Evolutionary conservation across 306 rosid genomes (phyloP).

Genomic region (Vachellia collinsii): DNA sequence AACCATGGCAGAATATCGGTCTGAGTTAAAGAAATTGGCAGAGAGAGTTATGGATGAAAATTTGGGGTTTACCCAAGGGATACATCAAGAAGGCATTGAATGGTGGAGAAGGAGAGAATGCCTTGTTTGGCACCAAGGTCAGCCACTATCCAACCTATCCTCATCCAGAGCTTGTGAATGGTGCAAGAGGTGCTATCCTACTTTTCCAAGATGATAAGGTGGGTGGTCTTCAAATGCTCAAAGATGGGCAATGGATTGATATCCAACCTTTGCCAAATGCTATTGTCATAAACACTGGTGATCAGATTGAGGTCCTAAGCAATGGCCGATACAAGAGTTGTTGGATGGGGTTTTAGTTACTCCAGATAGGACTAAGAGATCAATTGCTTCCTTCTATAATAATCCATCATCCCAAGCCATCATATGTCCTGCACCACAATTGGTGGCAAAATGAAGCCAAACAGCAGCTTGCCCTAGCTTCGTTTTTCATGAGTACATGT

Average conservation of each 20-base stretch:
- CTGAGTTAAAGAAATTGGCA: slow-evolving; percentile 71
- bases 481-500: slow-evolving; percentile 87
- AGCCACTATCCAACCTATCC: slow-evolving; percentile 98
- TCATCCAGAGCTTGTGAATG: slow-evolving; percentile 75
- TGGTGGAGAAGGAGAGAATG: slow-evolving; percentile 60
- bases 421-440: slow-evolving; percentile 76
- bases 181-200: slow-evolving; percentile 89
- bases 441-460: slow-evolving; percentile 51
- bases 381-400: slow-evolving; percentile 89
- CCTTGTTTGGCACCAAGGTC: slow-evolving; percentile 92
- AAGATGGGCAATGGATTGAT: slow-evolving; percentile 83
- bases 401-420: slow-evolving; percentile 90
- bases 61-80: slow-evolving; percentile 66
- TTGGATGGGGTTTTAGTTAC: slow-evolving; percentile 73
- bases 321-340: slow-evolving; percentile 90
- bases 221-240: slow-evolving; percentile 92
- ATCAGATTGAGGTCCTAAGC: slow-evolving; percentile 93
- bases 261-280: slow-evolving; percentile 84
- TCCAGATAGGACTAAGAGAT: slow-evolving; percentile 71
- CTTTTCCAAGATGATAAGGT: slow-evolving; percentile 89
- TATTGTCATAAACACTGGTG: slow-evolving; percentile 94
- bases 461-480: slow-evolving; percentile 74
- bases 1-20: slow-evolving; percentile 79
- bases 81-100: slow-evolving; percentile 75
- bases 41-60: slow-evolving; percentile 88